Evolutionary conservation across 257 asterid species (phyloP), one percentile per base, ranked within the genome.

Genomic region (Nemophila menziesii): DNA sequence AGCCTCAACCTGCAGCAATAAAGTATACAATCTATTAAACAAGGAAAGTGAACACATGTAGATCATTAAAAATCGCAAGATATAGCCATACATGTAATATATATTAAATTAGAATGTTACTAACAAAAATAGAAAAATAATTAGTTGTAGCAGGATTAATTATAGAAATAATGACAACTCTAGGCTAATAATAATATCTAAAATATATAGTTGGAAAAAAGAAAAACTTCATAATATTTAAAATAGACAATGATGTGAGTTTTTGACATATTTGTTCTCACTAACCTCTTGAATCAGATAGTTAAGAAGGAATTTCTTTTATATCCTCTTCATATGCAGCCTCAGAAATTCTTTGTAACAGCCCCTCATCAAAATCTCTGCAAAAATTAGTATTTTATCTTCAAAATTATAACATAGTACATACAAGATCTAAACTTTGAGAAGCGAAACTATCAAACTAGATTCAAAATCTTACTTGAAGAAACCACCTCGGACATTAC

Each of bases 401-500:
- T 58, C 51, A 60, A 52, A 55, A 41, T 19, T 56, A 43, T 40
- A 53, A 52, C 55, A 48, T 49, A 45, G 40, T 52, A 55, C 39
- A 47, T 47, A 48, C 36, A 2, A 29, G 1, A 29, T 29, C n/a
- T 29, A 29, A 24, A 24, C 33, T 29, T 29, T 7, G 3, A 29
- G 36, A 26, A 26, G 6, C 10, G 10, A 26, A 26, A 29, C 36
- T 29, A 29, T 29, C 36, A 29, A 19, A 20, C 22, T 22, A 9
- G 20, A 18, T 17, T 49, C 11, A 53, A 43, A 21, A 52, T 47
- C 93, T 78, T 89, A 89, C 97, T 89, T 89, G 80, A 84, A 89
- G 52, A 78, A 89, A 53, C 97, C 82, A 52, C 97, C 95, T 63
- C 97, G 73, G 44, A 84, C 90, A 62, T 80, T 84, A 86, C 97